Conservation (phyloP, 768 basidiomycete species). For the Suillus tomentosus region DNA sequence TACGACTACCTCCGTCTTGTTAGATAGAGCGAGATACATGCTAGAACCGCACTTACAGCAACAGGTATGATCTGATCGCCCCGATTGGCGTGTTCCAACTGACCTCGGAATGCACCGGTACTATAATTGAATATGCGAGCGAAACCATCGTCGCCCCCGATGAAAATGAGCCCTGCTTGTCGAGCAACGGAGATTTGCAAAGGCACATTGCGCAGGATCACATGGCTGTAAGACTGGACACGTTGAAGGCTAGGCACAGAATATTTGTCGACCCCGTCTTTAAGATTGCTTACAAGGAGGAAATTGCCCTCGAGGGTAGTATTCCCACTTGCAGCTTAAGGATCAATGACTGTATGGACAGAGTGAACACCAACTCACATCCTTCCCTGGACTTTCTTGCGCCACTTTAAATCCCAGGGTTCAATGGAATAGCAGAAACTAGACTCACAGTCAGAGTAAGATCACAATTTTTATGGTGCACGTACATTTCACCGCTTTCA, state of each 20-base stretch:
- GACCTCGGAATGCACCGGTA: constrained; percentile 2
- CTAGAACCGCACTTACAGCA: too few species aligned
- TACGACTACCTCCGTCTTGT: too few species aligned
- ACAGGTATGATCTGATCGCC: too few species aligned
- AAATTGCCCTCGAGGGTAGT: constrained; percentile 10
- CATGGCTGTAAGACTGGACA: constrained; percentile 3
- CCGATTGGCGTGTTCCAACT: constrained; percentile 10
- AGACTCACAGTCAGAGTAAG: neutral
- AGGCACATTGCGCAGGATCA: constrained; percentile 12
- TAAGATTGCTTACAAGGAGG: constrained; percentile 14
- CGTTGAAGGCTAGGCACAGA: constrained; percentile 4
- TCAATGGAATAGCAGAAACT: constrained; percentile 8
- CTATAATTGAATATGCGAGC: constrained; percentile 11
- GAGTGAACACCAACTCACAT: neutral
- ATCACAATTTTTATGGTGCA: neutral
- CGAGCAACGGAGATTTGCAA: constrained; percentile 13
- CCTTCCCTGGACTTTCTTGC: neutral
- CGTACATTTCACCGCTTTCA: constrained; percentile 8
- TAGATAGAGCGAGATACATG: too few species aligned
- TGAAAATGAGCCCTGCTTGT: constrained; percentile 1
- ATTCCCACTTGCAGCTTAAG: constrained; percentile 8
- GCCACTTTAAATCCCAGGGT: constrained; percentile 10
- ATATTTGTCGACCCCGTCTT: constrained; percentile 15
- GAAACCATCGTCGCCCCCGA: constrained; percentile 15
- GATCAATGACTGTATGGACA: neutral